Base-by-base conservation (phyloP, 2,329 filamentous ascomycete genomes). In the Fusarium heterosporum region DNA sequence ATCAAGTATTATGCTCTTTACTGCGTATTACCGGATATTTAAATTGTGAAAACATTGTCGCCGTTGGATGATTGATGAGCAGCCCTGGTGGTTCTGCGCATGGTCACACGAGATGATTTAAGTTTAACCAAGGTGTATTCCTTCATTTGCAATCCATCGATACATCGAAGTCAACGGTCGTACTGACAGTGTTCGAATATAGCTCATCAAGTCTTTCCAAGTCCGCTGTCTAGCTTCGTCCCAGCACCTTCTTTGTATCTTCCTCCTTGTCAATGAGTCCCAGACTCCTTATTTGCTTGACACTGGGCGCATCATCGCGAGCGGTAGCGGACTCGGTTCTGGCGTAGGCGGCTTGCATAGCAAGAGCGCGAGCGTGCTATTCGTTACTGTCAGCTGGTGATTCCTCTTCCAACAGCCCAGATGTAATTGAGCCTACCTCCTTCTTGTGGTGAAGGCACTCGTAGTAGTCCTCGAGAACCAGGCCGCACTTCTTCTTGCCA, bases 401-500 rank as follows among this genome's bases (percentile, higher is more conserved):
- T 28, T 16, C 25, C 25, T 53, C 12, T n/a, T 6, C 6, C 25
- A 17, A 28, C 16, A 25, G 30, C 32, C 41, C 14, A 25, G 13
- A 45, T 54, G n/a, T 55, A 25, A 19, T 55, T 55, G 19, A 46
- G 80, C 87, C 59, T 76, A 98, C 96, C 93, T 99, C 96, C 84
- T 99, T 99, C 85, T 91, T 93, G 85, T 99, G 96, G 80, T 99
- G 96, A 77, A 99, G 83, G 81, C 96, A 99, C 84, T 99, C 96
- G 79, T 97, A 97, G 84, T 99, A 99, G 79, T 99, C 96, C 79
- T 99, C 96, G 70, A 98, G 85, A 6, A 89, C 87, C 16, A 92
- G 90, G 17, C 86, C 83, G 79, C 96, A 99, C 82, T 97, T 97
- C 80, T 89, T 91, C 84, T 94, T 96, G 72, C 93, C 93, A 16